Evolutionary conservation across 345 rosid genomes (phyloP).

Genomic region (Microthlaspi erraticum): DNA sequence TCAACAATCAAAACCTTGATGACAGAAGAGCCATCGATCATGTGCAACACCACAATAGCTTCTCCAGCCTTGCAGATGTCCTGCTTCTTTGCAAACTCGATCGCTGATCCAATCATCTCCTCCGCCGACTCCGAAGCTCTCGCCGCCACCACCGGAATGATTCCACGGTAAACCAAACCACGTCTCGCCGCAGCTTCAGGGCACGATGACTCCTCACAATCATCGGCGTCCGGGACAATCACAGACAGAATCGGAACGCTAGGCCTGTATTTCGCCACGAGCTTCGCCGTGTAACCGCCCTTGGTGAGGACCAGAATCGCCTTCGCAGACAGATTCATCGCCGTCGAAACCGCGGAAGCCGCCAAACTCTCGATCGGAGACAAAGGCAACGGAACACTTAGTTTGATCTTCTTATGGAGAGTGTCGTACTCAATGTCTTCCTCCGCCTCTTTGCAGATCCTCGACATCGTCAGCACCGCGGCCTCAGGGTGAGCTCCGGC

Average conservation of each 20-base stretch:
- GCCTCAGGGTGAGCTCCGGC: constrained; percentile 25
- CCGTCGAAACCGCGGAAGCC: constrained; percentile 5
- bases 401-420: not conserved
- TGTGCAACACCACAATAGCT: not conserved
- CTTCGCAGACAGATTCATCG: not conserved
- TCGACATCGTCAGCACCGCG: constrained; percentile 15
- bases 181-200: not conserved
- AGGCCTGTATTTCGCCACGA: constrained; percentile 21
- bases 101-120: constrained; percentile 6
- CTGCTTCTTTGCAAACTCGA: not conserved
- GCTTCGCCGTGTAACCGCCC: constrained; percentile 15
- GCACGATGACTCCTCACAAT: not conserved
- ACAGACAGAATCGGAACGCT: constrained; percentile 20
- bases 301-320: not conserved
- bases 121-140: not conserved
- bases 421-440: not conserved
- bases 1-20: not conserved
- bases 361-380: not conserved
- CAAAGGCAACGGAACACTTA: not conserved
- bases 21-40: constrained; percentile 16
- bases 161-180: constrained; percentile 22
- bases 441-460: constrained; percentile 20
- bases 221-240: not conserved
- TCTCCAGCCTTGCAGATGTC: constrained; percentile 1
- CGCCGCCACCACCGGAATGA: constrained; percentile 8